Conservation (phyloP, 2,329 filamentous ascomycete genomes). For the Pseudogymnoascus sp. region DNA sequence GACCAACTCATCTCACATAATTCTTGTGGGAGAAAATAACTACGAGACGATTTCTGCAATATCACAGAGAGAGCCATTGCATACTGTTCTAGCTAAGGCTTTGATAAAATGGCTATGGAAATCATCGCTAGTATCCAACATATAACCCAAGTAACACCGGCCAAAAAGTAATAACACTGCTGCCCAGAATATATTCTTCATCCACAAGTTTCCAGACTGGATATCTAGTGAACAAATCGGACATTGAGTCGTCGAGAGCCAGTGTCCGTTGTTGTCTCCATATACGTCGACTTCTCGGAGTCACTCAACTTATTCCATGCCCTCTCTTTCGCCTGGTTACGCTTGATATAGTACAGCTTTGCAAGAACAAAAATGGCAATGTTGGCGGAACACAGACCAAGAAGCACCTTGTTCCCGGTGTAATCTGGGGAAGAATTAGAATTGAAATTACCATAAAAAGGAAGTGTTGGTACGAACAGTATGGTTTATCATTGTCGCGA, state of each 20-base stretch:
- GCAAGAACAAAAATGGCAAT: slow-evolving; percentile 36
- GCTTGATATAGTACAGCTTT: slow-evolving; percentile 38
- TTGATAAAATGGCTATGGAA: not conserved
- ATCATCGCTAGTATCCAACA: not conserved
- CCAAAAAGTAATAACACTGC: not conserved
- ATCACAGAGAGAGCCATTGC: not conserved
- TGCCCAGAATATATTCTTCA: not conserved
- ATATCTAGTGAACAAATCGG: not conserved
- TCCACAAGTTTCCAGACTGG: not conserved
- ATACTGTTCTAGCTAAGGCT: not conserved
- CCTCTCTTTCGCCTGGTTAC: slow-evolving; percentile 29
- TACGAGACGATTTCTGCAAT: not conserved
- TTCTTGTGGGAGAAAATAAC: not conserved
- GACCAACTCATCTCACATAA: not conserved
- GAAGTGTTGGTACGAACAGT: slow-evolving; percentile 25
- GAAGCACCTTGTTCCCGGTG: slow-evolving; percentile 45
- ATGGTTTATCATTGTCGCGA: slow-evolving; percentile 39
- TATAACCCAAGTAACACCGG: not conserved
- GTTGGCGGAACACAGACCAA: slow-evolving; percentile 40
- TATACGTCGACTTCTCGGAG: slow-evolving; percentile 37
- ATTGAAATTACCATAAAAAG: not conserved
- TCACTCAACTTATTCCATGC: slow-evolving; percentile 19
- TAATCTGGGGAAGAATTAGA: slow-evolving; percentile 26
- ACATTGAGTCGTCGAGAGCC: slow-evolving; percentile 32
- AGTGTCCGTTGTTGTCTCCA: slow-evolving; percentile 31